Conservation (phyloP, 305 asterid genomes). For the Nicotiana rustica region DNA sequence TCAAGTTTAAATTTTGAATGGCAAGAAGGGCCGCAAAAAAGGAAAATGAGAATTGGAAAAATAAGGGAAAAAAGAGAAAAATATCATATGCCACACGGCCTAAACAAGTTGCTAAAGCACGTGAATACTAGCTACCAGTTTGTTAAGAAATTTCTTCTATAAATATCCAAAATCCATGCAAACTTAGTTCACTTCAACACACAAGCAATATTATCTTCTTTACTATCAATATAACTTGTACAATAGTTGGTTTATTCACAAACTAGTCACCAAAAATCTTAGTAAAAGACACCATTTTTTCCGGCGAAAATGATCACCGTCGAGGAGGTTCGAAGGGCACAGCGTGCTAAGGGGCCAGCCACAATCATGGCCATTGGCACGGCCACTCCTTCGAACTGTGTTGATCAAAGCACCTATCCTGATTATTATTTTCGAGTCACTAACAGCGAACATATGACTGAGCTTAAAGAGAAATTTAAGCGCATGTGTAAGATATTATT, state of each 20-base stretch:
- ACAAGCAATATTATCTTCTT: not conserved
- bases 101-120: constrained; percentile 19
- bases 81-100: not conserved
- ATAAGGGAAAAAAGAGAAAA: not conserved
- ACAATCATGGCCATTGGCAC: constrained; percentile 71
- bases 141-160: not conserved
- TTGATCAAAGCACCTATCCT: constrained; percentile 61
- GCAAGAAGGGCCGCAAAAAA: too few relatives aligned
- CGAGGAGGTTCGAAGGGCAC: constrained; percentile 63
- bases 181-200: not conserved
- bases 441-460: constrained; percentile 62
- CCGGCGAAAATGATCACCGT: constrained; percentile 53
- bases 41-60: not conserved
- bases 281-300: not conserved
- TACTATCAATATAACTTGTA: not conserved
- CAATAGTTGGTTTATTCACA: too few relatives aligned
- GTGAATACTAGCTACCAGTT: constrained; percentile 32
- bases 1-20: too few relatives aligned
- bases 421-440: constrained; percentile 69
- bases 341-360: constrained; percentile 75
- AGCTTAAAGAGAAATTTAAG: constrained; percentile 63
- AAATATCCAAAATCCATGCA: not conserved
- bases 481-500: constrained; percentile 64
- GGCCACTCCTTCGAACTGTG: constrained; percentile 61
- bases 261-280: not conserved